Conservation (phyloP, 257 asterid species). For the Osmanthus fragrans region DNA sequence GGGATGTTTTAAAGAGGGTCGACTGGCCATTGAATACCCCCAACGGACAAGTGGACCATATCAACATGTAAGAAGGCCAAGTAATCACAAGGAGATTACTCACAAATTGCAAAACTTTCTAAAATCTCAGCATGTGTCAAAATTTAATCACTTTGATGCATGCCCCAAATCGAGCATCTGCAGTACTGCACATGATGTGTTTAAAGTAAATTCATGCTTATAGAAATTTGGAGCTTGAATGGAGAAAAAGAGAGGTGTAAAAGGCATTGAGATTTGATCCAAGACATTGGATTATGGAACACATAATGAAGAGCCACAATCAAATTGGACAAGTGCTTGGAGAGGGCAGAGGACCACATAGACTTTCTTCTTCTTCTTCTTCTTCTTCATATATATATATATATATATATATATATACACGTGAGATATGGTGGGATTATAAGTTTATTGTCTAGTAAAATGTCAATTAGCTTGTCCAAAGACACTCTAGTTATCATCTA, state of each 20-base stretch:
- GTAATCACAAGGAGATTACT: too few relatives aligned
- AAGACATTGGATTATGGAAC: constrained; percentile 28
- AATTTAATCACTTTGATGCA: constrained; percentile 6
- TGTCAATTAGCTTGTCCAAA: too few relatives aligned
- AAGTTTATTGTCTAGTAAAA: too few relatives aligned
- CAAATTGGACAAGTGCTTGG: constrained; percentile 33
- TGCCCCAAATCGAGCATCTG: constrained; percentile 11
- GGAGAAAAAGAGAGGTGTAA: background rate
- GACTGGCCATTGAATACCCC: background rate
- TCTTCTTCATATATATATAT: background rate
- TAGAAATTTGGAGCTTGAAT: background rate
- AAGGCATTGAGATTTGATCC: constrained; percentile 20
- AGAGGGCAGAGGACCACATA: constrained; percentile 28
- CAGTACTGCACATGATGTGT: constrained; percentile 34
- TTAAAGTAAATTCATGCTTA: background rate
- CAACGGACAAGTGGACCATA: background rate
- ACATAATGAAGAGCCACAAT: constrained; percentile 27
- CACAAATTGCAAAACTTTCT: background rate
- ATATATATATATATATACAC: too few relatives aligned
- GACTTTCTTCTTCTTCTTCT: background rate
- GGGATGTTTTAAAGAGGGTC: background rate
- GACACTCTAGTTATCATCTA: too few relatives aligned
- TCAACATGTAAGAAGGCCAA: background rate
- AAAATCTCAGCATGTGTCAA: background rate
- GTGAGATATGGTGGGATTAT: background rate